Conservation (phyloP, 139 green algal species). For the Yamagishiella unicocca region DNA sequence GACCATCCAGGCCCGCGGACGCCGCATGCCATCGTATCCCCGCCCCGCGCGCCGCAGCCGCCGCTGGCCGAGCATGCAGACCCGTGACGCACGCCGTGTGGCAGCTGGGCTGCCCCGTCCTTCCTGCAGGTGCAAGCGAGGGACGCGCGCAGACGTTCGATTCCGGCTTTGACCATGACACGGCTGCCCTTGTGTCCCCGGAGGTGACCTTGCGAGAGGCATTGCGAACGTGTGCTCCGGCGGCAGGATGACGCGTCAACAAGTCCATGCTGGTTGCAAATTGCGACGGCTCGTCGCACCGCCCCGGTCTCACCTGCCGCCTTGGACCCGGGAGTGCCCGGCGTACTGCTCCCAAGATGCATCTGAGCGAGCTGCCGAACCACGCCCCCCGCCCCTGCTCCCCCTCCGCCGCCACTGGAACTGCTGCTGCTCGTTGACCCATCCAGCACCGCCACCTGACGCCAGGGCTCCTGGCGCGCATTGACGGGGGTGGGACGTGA, state of each 20-base stretch:
- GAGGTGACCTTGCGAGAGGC: too few species aligned
- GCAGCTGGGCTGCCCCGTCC: neutral
- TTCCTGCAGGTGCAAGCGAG: neutral
- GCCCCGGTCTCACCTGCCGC: too few species aligned
- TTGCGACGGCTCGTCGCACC: too few species aligned
- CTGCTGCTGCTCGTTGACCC: neutral
- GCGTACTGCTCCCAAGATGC: neutral
- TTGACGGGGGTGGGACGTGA: too few species aligned
- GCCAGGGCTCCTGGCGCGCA: constrained; percentile 13
- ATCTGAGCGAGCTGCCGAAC: constrained; percentile 18
- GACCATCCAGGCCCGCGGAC: constrained; percentile 15
- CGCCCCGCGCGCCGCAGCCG: neutral
- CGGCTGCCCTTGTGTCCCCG: too few species aligned
- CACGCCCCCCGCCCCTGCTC: neutral
- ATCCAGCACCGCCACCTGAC: neutral
- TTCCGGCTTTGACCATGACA: too few species aligned
- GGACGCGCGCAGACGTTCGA: too few species aligned
- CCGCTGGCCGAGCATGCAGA: neutral
- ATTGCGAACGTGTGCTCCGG: too few species aligned
- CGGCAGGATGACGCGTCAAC: too few species aligned
- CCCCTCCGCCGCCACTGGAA: neutral
- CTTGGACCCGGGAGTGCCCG: neutral
- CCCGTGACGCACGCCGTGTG: constrained; percentile 10
- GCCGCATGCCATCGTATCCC: constrained; percentile 2
- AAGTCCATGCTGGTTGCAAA: too few species aligned